Evolutionary conservation across 441 rosid species (phyloP).

Genomic region (Theobroma grandiflorum): DNA sequence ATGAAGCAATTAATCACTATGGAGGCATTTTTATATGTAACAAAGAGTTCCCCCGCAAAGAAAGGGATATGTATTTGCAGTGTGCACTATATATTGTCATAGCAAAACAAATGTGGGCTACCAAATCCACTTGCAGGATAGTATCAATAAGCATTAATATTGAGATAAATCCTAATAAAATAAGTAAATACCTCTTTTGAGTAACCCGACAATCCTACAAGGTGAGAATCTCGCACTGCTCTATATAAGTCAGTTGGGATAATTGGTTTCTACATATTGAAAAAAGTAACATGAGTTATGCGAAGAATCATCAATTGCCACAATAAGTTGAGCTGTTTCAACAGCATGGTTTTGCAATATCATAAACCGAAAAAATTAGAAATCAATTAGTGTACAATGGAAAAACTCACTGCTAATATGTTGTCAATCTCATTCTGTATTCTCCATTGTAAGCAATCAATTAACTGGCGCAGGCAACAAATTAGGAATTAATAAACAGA

Average conservation of each 20-base stretch:
- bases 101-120: neutral
- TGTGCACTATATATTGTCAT: neutral
- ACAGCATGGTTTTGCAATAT: conserved; percentile 6
- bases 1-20: conserved; percentile 7
- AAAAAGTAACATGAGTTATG: conserved; percentile 11
- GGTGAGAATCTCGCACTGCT: conserved; percentile 75
- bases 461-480: conserved; percentile 53
- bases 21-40: neutral
- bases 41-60: neutral
- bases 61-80: neutral
- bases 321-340: conserved; percentile 17
- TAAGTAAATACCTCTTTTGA: conserved; percentile 60
- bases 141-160: conserved; percentile 1
- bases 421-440: conserved; percentile 61
- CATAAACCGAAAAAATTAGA: neutral
- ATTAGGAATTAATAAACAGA: conserved; percentile 31
- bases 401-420: conserved; percentile 59
- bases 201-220: conserved; percentile 69
- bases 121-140: neutral
- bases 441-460: conserved; percentile 70
- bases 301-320: neutral
- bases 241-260: conserved; percentile 64
- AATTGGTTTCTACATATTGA: conserved; percentile 61
- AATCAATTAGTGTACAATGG: neutral
- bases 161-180: conserved; percentile 5